Conservation (phyloP, 495 filamentous ascomycete genomes). For the Hyphodiscus hymeniophilus region DNA sequence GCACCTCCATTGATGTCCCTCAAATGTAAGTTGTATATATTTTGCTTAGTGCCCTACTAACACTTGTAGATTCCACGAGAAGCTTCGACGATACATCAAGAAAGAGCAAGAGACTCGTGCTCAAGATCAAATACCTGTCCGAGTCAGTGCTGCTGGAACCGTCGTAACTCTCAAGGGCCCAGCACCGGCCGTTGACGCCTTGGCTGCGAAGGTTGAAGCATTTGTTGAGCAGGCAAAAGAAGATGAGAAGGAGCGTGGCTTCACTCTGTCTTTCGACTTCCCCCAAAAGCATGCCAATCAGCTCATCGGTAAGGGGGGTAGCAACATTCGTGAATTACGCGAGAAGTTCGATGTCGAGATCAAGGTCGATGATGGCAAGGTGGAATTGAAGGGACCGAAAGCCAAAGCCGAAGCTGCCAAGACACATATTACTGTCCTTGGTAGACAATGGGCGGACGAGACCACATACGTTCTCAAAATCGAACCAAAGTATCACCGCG, state of each 20-base stretch:
- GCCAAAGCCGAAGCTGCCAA: slow-evolving; percentile 73
- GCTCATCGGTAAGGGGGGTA: slow-evolving; percentile 85
- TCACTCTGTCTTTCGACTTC: slow-evolving; percentile 79
- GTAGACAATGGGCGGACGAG: slow-evolving; percentile 79
- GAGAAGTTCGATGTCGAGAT: slow-evolving; percentile 98
- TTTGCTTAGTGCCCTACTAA: slow-evolving; percentile 17
- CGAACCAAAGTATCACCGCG: slow-evolving; percentile 77
- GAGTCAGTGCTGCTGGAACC: slow-evolving; percentile 48
- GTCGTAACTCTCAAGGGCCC: slow-evolving; percentile 71
- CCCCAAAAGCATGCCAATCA: slow-evolving; percentile 90
- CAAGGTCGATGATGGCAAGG: slow-evolving; percentile 66
- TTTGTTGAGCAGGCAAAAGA: slow-evolving; percentile 80
- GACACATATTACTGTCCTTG: slow-evolving; percentile 63
- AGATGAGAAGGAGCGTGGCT: slow-evolving; percentile 82
- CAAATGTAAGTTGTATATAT: slow-evolving; percentile 42
- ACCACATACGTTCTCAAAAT: slow-evolving; percentile 79
- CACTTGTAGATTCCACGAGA: slow-evolving; percentile 47
- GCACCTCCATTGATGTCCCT: slow-evolving; percentile 58
- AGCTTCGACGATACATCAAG: slow-evolving; percentile 67
- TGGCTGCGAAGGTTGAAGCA: slow-evolving; percentile 56
- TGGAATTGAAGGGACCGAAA: slow-evolving; percentile 53
- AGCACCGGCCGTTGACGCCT: slow-evolving; percentile 55
- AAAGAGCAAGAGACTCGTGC: slow-evolving; percentile 63
- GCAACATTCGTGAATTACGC: slow-evolving; percentile 89
- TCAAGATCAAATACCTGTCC: slow-evolving; percentile 61